Base-by-base conservation (phyloP, 306 rosid genomes). In the Trifolium fragiferum region DNA sequence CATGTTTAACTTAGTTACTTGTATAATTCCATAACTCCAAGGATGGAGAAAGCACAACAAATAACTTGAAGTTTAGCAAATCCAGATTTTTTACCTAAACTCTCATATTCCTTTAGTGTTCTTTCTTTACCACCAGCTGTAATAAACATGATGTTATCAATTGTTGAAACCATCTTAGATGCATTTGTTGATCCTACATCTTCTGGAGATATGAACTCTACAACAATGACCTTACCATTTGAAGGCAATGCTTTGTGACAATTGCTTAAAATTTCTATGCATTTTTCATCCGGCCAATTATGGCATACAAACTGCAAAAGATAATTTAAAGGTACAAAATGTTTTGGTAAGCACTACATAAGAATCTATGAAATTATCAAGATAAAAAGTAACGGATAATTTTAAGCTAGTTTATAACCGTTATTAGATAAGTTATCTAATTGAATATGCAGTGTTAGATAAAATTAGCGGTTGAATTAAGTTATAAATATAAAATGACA, bases 71-170 rank as follows among this genome's bases (percentile, higher is more conserved):
- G 60, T 1, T 12, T 12, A 8, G 76, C 74, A 51, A 80, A 80
- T 7, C 76, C 80, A 27, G 73, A 61, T 9, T 8, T 9, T 30
- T 80, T 80, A 5, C 73, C 3, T 30, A 80, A 51, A 33, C 0
- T 32, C 33, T 74, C 67, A 40, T 35, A 74, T 10, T 74, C 32
- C 40, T 74, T 50, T 23, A 2, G 27, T 4, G 77, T 69, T 75
- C 84, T 80, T 62, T 80, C 84, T 40, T 40, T 80, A 25, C 80
- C 84, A 25, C 80, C 80, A 32, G 20, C 68, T 1, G 50, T 50
- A 3, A 63, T 9, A 33, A 75, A 63, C 80, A 75, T 75, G 11
- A 55, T 5, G 40, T 63, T 69, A 51, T 80, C 84, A 8, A 68
- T 2, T 40, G 13, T 51, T 15, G 73, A 69, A 51, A 69, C n/a